Evolutionary conservation across 2,329 filamentous ascomycete genomes (phyloP).

Genomic region (Phaeosphaeria sp.): DNA sequence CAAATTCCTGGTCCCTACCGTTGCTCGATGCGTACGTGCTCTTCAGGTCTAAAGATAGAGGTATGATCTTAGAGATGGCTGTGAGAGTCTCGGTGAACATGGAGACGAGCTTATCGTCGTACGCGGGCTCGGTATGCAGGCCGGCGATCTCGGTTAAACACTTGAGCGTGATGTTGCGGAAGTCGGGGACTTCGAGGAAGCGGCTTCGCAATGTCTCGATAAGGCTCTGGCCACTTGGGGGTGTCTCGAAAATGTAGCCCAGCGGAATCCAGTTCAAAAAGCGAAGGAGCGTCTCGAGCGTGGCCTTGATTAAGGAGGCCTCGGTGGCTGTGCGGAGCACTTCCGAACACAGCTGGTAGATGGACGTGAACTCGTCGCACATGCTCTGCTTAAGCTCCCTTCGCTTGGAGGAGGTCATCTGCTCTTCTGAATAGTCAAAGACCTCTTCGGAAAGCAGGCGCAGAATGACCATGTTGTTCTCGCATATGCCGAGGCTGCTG

Average conservation of each 20-base stretch:
- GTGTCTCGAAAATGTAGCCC: conserved; percentile 98
- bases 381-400: conserved; percentile 97
- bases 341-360: conserved; percentile 97
- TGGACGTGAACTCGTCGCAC: conserved; percentile 98
- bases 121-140: conserved; percentile 83
- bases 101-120: conserved; percentile 93
- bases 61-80: conserved; percentile 91
- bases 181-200: conserved; percentile 92
- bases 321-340: conserved; percentile 90
- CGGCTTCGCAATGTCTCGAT: conserved; percentile 93
- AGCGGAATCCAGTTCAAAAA: conserved; percentile 99
- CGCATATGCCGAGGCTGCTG: conserved; percentile 94
- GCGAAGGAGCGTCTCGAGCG: conserved; percentile 89
- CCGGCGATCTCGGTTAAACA: conserved; percentile 97
- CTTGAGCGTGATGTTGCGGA: conserved; percentile 95
- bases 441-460: conserved; percentile 96
- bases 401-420: conserved; percentile 99
- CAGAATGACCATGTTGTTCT: conserved; percentile 99
- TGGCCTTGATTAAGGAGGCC: conserved; percentile 91
- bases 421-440: conserved; percentile 97
- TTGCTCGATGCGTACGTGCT: conserved; percentile 91
- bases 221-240: conserved; percentile 64
- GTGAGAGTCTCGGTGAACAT: conserved; percentile 99
- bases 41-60: conserved; percentile 87
- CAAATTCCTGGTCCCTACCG: conserved; percentile 93